Percentiles rank a stretch among this genome's conserved stretches.
Evolutionary conservation across 2,329 filamentous ascomycete species (phyloP).

Genomic region (Macroventuria anomochaeta): DNA sequence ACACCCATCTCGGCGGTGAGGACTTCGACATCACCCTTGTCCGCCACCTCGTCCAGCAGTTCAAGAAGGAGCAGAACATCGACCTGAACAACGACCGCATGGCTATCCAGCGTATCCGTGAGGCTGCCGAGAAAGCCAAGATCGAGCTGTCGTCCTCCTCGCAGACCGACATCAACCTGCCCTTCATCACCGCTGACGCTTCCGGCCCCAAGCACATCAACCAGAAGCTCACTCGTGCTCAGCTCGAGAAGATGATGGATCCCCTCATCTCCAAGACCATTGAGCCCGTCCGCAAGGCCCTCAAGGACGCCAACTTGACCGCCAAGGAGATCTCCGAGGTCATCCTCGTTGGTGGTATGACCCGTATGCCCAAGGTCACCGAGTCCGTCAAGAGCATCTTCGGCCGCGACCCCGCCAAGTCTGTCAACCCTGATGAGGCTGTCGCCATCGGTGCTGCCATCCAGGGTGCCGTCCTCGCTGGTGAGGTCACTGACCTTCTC

Average conservation of each 20-base stretch:
- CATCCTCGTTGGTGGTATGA: conserved; percentile 98
- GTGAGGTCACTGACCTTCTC: conserved; percentile 94
- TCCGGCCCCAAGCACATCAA: conserved; percentile 99
- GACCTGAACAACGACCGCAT: conserved; percentile 92
- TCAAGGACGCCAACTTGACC: conserved; percentile 92
- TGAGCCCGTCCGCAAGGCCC: conserved; percentile 92
- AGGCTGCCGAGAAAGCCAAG: conserved; percentile 99
- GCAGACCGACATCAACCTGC: conserved; percentile 97
- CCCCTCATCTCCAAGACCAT: conserved; percentile 85
- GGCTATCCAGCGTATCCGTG: conserved; percentile 98
- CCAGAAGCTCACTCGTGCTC: conserved; percentile 87
- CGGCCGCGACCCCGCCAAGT: conserved; percentile 94
- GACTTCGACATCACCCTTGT: conserved; percentile 97
- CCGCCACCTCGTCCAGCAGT: conserved; percentile 89
- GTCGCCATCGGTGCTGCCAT: conserved; percentile 97
- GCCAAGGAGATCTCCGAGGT: conserved; percentile 97
- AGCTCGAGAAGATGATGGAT: conserved; percentile 92
- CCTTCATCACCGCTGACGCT: conserved; percentile 96
- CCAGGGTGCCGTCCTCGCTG: conserved; percentile 94
- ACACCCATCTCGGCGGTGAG: conserved; percentile 97
- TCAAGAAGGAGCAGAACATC: conserved; percentile 94
- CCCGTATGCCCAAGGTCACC: conserved; percentile 97
- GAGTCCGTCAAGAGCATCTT: conserved; percentile 98
- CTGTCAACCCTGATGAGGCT: conserved; percentile 97
- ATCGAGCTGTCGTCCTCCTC: conserved; percentile 95